Evolutionary conservation across 495 filamentous ascomycete genomes (phyloP).

Genomic region (Xylaria bambusicola): DNA sequence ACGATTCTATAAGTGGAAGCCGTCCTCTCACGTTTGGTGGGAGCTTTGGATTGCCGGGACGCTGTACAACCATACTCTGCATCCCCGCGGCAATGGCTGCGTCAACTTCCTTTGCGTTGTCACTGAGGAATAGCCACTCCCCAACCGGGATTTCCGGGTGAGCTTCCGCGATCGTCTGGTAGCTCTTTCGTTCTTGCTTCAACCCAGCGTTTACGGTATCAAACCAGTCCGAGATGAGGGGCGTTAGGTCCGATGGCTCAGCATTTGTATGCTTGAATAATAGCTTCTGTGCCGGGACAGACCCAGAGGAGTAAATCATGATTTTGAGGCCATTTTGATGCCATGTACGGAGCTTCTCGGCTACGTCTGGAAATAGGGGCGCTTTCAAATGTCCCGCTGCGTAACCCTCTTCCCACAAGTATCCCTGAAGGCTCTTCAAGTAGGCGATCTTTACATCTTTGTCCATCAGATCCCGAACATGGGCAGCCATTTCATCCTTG

Average conservation of each 20-base stretch:
- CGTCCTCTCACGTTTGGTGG: constrained; percentile 42
- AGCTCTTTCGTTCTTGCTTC: constrained; percentile 63
- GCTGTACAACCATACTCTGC: constrained; percentile 59
- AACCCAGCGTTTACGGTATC: constrained; percentile 74
- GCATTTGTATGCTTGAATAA: constrained; percentile 66
- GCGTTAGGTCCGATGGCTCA: constrained; percentile 55
- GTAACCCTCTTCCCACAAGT: constrained; percentile 70
- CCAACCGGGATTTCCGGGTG: constrained; percentile 39
- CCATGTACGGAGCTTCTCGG: constrained; percentile 57
- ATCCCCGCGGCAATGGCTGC: constrained; percentile 66
- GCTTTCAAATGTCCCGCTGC: constrained; percentile 59
- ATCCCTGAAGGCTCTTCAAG: constrained; percentile 72
- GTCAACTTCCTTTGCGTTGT: constrained; percentile 68
- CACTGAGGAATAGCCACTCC: constrained; percentile 68
- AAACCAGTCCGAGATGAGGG: constrained; percentile 60
- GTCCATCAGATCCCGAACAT: constrained; percentile 64
- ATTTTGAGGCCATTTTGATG: constrained; percentile 45
- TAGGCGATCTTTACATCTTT: constrained; percentile 68
- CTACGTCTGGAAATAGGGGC: constrained; percentile 69
- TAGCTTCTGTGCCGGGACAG: constrained; percentile 70
- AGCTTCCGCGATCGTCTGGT: constrained; percentile 55
- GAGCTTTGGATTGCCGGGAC: constrained; percentile 64
- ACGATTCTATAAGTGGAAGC: constrained; percentile 48
- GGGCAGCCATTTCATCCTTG: constrained; percentile 52
- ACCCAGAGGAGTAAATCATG: constrained; percentile 72